phyloP scores from a whole-genome alignment of 2,329 filamentous ascomycete species.

The Microdochium paspali region DNA sequence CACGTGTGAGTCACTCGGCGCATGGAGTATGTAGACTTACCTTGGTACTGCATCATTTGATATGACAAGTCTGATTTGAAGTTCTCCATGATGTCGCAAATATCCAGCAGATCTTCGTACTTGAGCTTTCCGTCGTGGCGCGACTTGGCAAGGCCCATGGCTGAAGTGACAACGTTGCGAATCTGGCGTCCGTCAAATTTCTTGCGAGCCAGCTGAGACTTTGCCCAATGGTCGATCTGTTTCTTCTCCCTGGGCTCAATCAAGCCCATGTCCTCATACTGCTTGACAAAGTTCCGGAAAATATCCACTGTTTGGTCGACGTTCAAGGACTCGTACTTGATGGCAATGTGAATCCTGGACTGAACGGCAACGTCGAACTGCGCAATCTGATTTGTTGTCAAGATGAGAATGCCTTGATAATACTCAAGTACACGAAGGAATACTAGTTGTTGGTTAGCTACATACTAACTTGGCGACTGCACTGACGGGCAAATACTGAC shows the following conservation, averaged over 20 bases:
- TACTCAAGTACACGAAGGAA: conserved; percentile 84
- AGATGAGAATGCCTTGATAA: conserved; percentile 82
- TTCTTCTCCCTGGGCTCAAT: not conserved
- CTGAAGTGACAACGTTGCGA: not conserved
- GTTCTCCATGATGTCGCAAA: not conserved
- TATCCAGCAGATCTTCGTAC: not conserved
- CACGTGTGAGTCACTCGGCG: too few species aligned
- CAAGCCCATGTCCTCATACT: not conserved
- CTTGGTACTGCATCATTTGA: not conserved
- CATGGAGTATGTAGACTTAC: too few species aligned
- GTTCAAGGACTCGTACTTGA: conserved; percentile 8
- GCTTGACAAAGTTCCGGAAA: not conserved
- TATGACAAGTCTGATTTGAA: not conserved
- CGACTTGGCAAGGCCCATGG: not conserved
- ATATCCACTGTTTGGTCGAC: not conserved
- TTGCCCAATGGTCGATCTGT: not conserved
- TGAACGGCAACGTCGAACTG: conserved; percentile 14
- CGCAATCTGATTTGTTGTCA: conserved; percentile 65
- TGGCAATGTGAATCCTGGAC: conserved; percentile 13
- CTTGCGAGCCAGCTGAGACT: not conserved
- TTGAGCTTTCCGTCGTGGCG: not conserved
- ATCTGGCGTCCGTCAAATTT: not conserved
- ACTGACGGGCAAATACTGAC: conserved; percentile 6
- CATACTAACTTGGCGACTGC: conserved; percentile 8
- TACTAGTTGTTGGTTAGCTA: conserved; percentile 33